Evolutionary conservation across 2,329 filamentous ascomycete species (phyloP), one percentile per base, ranked within the genome.

Genomic region (Claviceps spartinae): DNA sequence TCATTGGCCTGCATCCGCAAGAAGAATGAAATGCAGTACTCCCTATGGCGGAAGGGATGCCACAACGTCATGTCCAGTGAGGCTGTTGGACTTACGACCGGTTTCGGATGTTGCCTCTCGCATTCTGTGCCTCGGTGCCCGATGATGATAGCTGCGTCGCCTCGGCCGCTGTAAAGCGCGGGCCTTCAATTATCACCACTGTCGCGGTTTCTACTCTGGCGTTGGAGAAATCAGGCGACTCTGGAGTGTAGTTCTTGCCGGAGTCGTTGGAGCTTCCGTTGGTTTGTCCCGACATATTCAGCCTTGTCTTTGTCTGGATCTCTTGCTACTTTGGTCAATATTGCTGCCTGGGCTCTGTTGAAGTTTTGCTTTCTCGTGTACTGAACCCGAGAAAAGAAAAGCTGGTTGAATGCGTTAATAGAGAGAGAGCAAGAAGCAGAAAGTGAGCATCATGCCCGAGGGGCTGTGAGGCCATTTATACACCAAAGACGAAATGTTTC

Each of bases 91-190:
- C 34, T 49, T 50, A 9, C 50, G 34, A 13, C n/a, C 37, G 42
- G 38, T 54, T 24, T 41, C 34, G 45, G 44, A 16, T 40, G 7
- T 30, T 54, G 7, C 11, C 40, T 34, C 46, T 51, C 4, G 14
- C 42, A 20, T 34, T 11, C 38, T 51, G 20, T 51, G 49, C 52
- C 18, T 4, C 20, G 5, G 5, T 9, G 50, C 24, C 22, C 9
- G 45, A 52, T 26, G 38, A 26, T 48, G 45, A 52, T 26, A 48
- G 24, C 44, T 52, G 37, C 37, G 37, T 52, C 37, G 36, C 50
- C 24, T 36, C 36, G n/a, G 6, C 36, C 1, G 11, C 13, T 49
- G 37, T 37, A 9, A 16, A 1, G 14, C 18, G 5, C 30, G 30
- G 30, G 11, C 4, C 46, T 18, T 34, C 5, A n/a, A 24, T 5